Conservation (phyloP, 805 yeast genomes). For the Dipodascus albidus region DNA sequence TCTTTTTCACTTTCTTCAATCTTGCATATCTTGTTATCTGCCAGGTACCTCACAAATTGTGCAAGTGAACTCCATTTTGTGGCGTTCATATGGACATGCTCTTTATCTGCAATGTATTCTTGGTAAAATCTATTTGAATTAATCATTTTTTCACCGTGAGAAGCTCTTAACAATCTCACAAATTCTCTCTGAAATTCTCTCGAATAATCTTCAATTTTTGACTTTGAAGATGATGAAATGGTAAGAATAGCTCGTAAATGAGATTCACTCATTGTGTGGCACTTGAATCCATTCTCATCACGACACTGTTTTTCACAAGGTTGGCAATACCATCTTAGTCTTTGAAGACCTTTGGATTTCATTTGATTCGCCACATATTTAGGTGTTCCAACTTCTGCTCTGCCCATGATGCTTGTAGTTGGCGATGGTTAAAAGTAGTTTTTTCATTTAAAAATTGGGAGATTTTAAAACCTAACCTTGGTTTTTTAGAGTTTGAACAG, state of each 20-base stretch:
- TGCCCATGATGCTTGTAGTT: slow-evolving; percentile 30
- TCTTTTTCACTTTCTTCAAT: slow-evolving; percentile 34
- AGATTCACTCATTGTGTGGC: slow-evolving; percentile 74
- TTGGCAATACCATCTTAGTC: slow-evolving; percentile 78
- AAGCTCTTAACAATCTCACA: slow-evolving; percentile 42
- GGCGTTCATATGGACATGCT: slow-evolving; percentile 85
- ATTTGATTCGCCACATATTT: slow-evolving; percentile 64
- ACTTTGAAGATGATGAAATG: slow-evolving; percentile 32
- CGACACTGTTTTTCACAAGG: slow-evolving; percentile 88
- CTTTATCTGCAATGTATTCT: slow-evolving; percentile 70
- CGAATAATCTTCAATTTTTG: slow-evolving; percentile 45
- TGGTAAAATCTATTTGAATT: slow-evolving; percentile 83
- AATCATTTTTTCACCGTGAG: slow-evolving; percentile 73
- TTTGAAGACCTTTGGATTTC: slow-evolving; percentile 77
- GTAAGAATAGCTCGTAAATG: slow-evolving; percentile 52
- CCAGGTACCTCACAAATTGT: slow-evolving; percentile 52
- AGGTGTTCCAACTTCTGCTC: slow-evolving; percentile 55
- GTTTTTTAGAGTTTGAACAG: not conserved
- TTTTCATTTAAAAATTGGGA: not conserved
- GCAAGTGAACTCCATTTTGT: slow-evolving; percentile 69
- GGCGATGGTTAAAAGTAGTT: too few relatives aligned
- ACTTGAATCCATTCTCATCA: slow-evolving; percentile 90
- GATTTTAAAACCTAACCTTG: not conserved
- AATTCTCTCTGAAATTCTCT: slow-evolving; percentile 52
- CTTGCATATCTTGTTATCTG: slow-evolving; percentile 41